Conservation (phyloP, 768 basidiomycete genomes). For the Porpolomopsis calyptriformis region DNA sequence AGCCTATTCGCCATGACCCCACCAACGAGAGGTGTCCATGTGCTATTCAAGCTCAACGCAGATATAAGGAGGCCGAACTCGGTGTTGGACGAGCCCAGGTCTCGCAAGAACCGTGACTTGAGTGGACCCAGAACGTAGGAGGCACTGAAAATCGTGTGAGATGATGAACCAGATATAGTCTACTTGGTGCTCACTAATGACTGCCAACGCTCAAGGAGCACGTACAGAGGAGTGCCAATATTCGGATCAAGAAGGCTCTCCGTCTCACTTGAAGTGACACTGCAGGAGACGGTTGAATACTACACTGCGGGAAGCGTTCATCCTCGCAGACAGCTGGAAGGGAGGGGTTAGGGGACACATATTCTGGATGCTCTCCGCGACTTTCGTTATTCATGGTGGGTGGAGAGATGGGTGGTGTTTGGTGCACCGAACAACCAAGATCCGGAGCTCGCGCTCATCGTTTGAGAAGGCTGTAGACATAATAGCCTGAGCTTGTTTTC, state of each 20-base stretch:
- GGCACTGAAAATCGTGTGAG: slow-evolving; percentile 32
- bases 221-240: slow-evolving; percentile 56
- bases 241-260: slow-evolving; percentile 40
- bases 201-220: slow-evolving; percentile 68
- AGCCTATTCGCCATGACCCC: slow-evolving; percentile 60
- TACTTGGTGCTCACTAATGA: slow-evolving; percentile 48
- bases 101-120: slow-evolving; percentile 56
- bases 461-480: no score
- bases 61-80: slow-evolving; percentile 73
- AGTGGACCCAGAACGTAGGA: slow-evolving; percentile 69
- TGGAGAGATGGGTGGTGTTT: not conserved
- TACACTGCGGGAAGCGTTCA: no score
- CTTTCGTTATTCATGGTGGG: no score
- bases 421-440: no score
- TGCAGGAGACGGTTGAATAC: no score
- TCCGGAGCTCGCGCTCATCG: no score
- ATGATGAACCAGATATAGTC: not conserved
- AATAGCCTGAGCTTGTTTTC: not conserved
- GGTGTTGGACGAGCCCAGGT: slow-evolving; percentile 66
- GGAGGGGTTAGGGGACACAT: no score
- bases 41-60: slow-evolving; percentile 62
- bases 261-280: not conserved
- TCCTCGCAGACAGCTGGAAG: no score
- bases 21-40: slow-evolving; percentile 67
- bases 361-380: no score